A percentile compares a stretch with the other conserved stretches of the same genome.
phyloP scores from a whole-genome alignment of 176 grass and related monocot genomes.

The Lolium perenne region DNA sequence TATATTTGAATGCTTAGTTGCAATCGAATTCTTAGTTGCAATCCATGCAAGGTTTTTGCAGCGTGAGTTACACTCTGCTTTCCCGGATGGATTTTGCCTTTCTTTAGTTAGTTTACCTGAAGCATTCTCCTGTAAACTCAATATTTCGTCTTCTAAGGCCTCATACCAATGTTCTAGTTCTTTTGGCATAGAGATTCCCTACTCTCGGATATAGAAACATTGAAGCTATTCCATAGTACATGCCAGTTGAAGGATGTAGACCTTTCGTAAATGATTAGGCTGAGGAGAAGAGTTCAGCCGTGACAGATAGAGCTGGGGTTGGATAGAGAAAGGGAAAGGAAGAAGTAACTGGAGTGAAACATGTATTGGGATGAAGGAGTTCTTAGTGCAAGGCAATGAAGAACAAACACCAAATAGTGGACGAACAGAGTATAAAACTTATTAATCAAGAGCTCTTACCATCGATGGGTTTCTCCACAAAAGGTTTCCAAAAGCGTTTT shows the following conservation, averaged over 20 bases:
- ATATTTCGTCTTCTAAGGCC: constrained; percentile 20
- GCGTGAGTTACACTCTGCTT: not conserved
- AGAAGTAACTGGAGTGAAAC: too few relatives aligned
- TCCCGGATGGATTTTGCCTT: not conserved
- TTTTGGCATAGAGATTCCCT: not conserved
- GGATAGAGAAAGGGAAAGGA: too few relatives aligned
- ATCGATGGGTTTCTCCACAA: constrained; percentile 95
- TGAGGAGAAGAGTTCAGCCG: too few relatives aligned
- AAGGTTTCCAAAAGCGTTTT: constrained; percentile 86
- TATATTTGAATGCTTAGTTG: constrained; percentile 20
- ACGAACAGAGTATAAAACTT: constrained; percentile 14
- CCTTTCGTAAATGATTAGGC: too few relatives aligned
- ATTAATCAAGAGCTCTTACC: constrained; percentile 64
- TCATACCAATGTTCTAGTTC: not conserved
- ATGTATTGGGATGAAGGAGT: constrained; percentile 14
- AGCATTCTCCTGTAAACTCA: constrained; percentile 27
- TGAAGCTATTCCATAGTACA: too few relatives aligned
- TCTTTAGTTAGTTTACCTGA: constrained; percentile 6
- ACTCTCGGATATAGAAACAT: too few relatives aligned
- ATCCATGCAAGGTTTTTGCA: constrained; percentile 25
- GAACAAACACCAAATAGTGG: constrained; percentile 20
- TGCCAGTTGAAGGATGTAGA: too few relatives aligned
- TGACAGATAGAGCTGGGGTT: too few relatives aligned
- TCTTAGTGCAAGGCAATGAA: constrained; percentile 25
- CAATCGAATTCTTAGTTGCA: not conserved